phyloP scores from a whole-genome alignment of 2,329 filamentous ascomycete genomes.

The Beauveria sp. region DNA sequence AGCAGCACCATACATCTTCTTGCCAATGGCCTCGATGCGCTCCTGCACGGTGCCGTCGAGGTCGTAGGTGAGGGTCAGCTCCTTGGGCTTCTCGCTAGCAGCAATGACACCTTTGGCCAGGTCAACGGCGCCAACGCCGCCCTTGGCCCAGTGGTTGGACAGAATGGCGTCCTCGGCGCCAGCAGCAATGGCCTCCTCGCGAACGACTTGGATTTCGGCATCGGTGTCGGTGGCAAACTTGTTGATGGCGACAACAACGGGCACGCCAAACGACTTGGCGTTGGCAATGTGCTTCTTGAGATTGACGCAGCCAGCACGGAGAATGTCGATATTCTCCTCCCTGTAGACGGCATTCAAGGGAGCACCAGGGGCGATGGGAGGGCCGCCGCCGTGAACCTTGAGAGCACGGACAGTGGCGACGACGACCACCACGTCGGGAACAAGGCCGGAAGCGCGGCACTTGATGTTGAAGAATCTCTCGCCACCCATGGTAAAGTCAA shows the following conservation, averaged over 20 bases:
- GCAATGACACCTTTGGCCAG: slow-evolving; percentile 81
- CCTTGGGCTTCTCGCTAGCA: slow-evolving; percentile 73
- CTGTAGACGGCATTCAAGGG: slow-evolving; percentile 82
- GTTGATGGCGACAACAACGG: slow-evolving; percentile 96
- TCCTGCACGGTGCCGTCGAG: slow-evolving; percentile 74
- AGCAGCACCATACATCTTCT: slow-evolving; percentile 88
- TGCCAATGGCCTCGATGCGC: slow-evolving; percentile 83
- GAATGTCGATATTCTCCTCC: slow-evolving; percentile 86
- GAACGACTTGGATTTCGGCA: slow-evolving; percentile 81
- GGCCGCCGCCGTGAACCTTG: slow-evolving; percentile 94
- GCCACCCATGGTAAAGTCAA: slow-evolving; percentile 99
- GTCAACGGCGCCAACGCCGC: slow-evolving; percentile 82
- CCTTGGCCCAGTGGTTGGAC: slow-evolving; percentile 95
- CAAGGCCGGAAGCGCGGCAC: slow-evolving; percentile 86
- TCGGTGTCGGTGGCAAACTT: slow-evolving; percentile 91
- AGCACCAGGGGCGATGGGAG: slow-evolving; percentile 83
- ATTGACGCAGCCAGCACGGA: slow-evolving; percentile 87
- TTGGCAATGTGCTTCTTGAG: slow-evolving; percentile 92
- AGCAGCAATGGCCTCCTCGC: slow-evolving; percentile 83
- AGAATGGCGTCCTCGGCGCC: slow-evolving; percentile 91
- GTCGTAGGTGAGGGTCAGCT: slow-evolving; percentile 81
- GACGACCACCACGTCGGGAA: slow-evolving; percentile 88
- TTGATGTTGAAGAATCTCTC: slow-evolving; percentile 99
- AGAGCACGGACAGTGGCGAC: slow-evolving; percentile 92
- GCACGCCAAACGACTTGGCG: slow-evolving; percentile 80